A percentile compares a stretch with the other conserved stretches of the same genome.
phyloP scores from a whole-genome alignment of 2,329 filamentous ascomycete genomes.

The Penicillium frequentans region DNA sequence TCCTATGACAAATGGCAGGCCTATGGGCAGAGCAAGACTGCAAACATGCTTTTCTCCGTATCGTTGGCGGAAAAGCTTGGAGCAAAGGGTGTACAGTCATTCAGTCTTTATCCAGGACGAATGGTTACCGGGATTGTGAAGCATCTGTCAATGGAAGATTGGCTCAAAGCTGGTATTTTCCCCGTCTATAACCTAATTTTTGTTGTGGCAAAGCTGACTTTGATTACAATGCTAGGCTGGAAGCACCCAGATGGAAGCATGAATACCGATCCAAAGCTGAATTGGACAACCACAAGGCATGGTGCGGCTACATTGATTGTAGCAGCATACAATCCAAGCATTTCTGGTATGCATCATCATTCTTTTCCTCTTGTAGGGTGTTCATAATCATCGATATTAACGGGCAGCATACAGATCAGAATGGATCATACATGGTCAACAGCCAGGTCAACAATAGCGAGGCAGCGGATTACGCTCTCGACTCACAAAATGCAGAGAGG shows the following conservation, averaged over 20 bases:
- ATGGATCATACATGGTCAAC: not conserved
- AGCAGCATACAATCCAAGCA: not conserved
- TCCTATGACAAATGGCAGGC: not conserved
- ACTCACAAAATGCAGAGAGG: not conserved
- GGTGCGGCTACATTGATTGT: not conserved
- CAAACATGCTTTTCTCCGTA: not conserved
- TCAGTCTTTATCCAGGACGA: not conserved
- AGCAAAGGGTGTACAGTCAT: not conserved
- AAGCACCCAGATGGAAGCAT: not conserved
- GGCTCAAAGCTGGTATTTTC: not conserved
- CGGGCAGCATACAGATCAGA: not conserved
- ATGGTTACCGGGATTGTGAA: not conserved
- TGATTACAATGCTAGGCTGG: not conserved
- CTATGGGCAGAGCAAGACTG: not conserved
- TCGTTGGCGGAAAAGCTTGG: not conserved
- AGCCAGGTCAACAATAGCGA: not conserved
- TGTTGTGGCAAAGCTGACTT: not conserved
- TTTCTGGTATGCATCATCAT: not conserved
- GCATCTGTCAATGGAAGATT: not conserved
- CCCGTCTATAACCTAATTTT: too few species aligned
- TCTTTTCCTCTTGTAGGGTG: too few species aligned
- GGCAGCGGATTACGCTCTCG: not conserved
- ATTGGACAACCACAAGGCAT: not conserved
- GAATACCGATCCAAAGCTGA: not conserved
- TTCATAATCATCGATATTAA: not conserved